Percentiles rank a stretch among this genome's conserved stretches.
Evolutionary conservation across 2,329 filamentous ascomycete genomes (phyloP).

Genomic region (Delphinella strobiligena): DNA sequence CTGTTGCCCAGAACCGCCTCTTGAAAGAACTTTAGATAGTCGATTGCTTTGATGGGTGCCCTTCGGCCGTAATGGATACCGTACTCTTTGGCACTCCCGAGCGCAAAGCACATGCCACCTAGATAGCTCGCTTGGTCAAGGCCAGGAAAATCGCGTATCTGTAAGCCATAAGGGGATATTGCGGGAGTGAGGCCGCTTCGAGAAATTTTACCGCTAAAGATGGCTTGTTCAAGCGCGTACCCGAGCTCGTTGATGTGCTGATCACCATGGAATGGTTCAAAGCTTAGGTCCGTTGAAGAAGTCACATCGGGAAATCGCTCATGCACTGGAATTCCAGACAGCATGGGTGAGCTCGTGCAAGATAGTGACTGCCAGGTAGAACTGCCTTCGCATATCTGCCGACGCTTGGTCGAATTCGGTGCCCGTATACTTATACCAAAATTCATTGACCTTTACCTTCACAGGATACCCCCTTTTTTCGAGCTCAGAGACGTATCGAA

Average conservation of each 20-base stretch:
- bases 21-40: too few species aligned
- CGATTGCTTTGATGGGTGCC: too few species aligned
- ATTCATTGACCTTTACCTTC: too few species aligned
- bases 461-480: too few species aligned
- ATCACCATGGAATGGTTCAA: background rate
- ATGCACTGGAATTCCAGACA: background rate
- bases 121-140: too few species aligned
- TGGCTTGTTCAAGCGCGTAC: background rate
- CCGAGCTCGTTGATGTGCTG: background rate
- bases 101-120: too few species aligned
- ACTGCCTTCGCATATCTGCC: background rate
- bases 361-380: background rate
- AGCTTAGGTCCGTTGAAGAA: background rate
- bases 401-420: background rate
- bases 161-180: background rate
- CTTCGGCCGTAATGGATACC: too few species aligned
- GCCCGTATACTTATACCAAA: background rate
- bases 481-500: too few species aligned
- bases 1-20: too few species aligned
- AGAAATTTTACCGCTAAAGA: background rate
- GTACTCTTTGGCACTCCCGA: too few species aligned
- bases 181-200: background rate
- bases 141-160: background rate
- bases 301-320: background rate
- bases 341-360: conserved; percentile 2